Base-by-base conservation (phyloP, 306 rosid genomes). In the Hippophae gyantsensis region DNA sequence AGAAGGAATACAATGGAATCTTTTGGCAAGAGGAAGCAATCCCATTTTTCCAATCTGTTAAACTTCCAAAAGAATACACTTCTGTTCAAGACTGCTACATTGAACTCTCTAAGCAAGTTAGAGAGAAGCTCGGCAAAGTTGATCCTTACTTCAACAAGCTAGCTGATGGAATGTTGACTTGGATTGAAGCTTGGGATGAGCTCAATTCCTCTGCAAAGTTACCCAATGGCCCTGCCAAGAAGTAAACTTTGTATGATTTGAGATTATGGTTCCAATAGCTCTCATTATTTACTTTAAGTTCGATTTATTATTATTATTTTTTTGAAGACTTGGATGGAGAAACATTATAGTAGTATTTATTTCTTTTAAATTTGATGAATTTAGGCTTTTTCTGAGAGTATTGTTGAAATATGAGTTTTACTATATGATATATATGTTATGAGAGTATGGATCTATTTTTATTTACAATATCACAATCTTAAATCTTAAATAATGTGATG, bases 101-200 rank as follows among this genome's bases (percentile, higher is more conserved):
- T 50, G 96, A 89, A 66, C 94, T 85, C 84, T 83, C 96, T 53
- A 81, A 85, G 84, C 90, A 79, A 66, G 94, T 89, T 52, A 83
- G 79, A 64, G 86, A 66, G 14, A 89, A 80, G 68, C 94, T 89
- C 13, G 81, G 83, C 1, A 54, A 52, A 0, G 51, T 89, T 6
- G 96, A 85, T 51, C 89, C 88, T 1, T 89, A 85, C 67, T 85
- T 89, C 71, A 8, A 1, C 75, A 89, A 85, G 67, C 86, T 89
- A 38, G 94, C 86, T 0, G 94, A 89, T 13, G 96, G 94, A 70
- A 85, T 89, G 96, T 82, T 85, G 58, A 89, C 94, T 13, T 89
- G 96, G 96, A 84, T 89, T 63, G 96, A 89, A 72, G 90, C 94
- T 40, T 89, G 96, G 96, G 90, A 89, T 48, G 96, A 89, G 62